Evolutionary conservation across 495 filamentous ascomycete genomes (phyloP), one percentile per base, ranked within the genome.

Genomic region (Sabuloglossum arenarium): DNA sequence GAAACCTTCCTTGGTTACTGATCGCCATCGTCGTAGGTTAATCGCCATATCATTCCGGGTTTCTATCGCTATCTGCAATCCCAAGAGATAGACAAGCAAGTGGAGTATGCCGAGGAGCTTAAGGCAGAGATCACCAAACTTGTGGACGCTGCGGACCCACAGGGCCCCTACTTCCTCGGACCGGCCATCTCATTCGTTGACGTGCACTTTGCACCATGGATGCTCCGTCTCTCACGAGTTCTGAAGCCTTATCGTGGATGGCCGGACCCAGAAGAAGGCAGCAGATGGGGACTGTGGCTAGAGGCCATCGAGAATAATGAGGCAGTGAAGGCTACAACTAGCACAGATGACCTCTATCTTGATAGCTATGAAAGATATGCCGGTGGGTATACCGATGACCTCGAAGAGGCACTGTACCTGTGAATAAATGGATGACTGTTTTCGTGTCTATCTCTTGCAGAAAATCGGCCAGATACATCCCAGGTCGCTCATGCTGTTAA

Each of bases 151-250:
- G 82, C 85, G 1, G 72, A 84, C 64, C 60, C 72, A 1, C 59
- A 73, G 56, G 90, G 90, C 0, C 89, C 90, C 0, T 91, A 85
- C 66, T 94, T 94, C 67, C 73, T 91, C 28, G 87, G 87, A 9
- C 68, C 71, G 14, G 67, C 77, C 14, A 68, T 91, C 27, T 81
- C 79, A 31, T 84, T 86, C 58, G 88, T 94, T 3, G 90, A 97
- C 61, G 74, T 94, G 24, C 85, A 91, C 61, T 77, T 90, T 50
- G 89, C 88, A 8, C 90, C 90, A 8, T 97, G 90, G 79, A 76
- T 91, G 51, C 62, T 95, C 31, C 80, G 90, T 0, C 67, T 94
- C 54, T 71, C 74, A 12, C 73, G 80, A 19, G 85, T 94, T 27
- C 70, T 94, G 54, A 79, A 80, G 53, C 82, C 80, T n/a, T 89